phyloP scores from a whole-genome alignment of 495 filamentous ascomycete species.

The Lasiosphaeria miniovina region DNA sequence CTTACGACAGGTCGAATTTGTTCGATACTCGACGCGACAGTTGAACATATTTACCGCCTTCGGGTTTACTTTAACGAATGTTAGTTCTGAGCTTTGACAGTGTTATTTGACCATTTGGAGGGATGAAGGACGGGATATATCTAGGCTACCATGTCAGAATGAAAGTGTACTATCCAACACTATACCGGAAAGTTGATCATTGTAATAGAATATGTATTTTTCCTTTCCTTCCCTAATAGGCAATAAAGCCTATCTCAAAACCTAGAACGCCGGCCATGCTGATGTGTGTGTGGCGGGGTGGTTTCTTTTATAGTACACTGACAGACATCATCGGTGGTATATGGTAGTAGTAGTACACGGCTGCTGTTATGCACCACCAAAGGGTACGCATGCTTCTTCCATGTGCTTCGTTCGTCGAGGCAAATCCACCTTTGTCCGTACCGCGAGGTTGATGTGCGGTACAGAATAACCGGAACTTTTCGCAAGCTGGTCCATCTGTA shows the following conservation, averaged over 20 bases:
- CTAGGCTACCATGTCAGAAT: no score
- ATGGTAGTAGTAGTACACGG: background rate
- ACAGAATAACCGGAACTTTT: no score
- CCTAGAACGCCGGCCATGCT: constrained; percentile 4
- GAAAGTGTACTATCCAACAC: background rate
- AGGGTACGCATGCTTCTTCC: no score
- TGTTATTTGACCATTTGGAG: no score
- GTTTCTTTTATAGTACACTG: background rate
- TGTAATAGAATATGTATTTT: background rate
- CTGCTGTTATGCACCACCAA: background rate
- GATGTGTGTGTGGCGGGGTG: background rate
- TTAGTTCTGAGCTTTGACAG: no score
- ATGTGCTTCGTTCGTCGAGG: background rate
- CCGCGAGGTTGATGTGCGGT: background rate
- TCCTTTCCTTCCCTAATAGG: background rate
- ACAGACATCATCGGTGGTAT: background rate
- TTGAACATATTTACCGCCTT: no score
- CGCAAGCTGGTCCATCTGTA: no score
- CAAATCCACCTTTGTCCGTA: background rate
- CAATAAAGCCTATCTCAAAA: background rate
- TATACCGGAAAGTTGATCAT: background rate
- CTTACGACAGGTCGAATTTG: no score
- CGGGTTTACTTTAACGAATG: no score
- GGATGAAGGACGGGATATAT: no score
- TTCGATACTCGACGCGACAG: no score